Base-by-base conservation (phyloP, 495 filamentous ascomycete genomes). In the Penicillium argentinense region DNA sequence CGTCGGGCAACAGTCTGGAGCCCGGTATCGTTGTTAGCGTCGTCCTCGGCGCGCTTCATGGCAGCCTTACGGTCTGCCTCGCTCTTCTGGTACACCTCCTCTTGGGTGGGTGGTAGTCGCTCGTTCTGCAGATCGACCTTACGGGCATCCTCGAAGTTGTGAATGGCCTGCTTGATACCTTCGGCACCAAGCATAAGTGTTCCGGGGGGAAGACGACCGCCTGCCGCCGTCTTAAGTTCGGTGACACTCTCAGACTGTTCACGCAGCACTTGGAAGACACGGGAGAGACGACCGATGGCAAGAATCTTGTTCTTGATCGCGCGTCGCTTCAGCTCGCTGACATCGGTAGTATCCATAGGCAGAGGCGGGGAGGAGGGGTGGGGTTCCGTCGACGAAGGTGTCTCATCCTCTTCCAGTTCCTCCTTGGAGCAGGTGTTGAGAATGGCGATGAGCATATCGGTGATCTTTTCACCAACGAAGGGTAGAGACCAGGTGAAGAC, bases 221-320 rank as follows among this genome's bases (percentile, higher is more conserved):
- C 93, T 43, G 91, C 85, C 23, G 90, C 93, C 23, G 91, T 97
- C 79, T 98, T 98, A 66, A 98, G 82, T 68, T 98, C 93, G 28
- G 91, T 96, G 43, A 98, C 91, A 48, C 88, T 79, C 73, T 98
- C 93, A 3, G 92, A 96, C 66, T 98, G 95, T 66, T 98, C 93
- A 58, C 93, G 89, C 51, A 98, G 73, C 19, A 98, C 93, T 65
- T 98, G 91, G 86, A 98, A 98, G 46, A 98, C 95, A 60, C 93
- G 88, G 28, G 95, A 97, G 27, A 98, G 75, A 50, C 93, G 88
- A 18, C 93, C 93, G 67, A 98, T 98, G 44, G 93, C 93, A 47
- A 98, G 77, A 61, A 98, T 97, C 75, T 98, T 98, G 81, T 98
- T 97, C 76, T 97, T 97, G 77, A 98, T 95, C 2, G 91, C 91